Base-by-base conservation (phyloP, 495 filamentous ascomycete genomes). In the Neurospora sublineolata region DNA sequence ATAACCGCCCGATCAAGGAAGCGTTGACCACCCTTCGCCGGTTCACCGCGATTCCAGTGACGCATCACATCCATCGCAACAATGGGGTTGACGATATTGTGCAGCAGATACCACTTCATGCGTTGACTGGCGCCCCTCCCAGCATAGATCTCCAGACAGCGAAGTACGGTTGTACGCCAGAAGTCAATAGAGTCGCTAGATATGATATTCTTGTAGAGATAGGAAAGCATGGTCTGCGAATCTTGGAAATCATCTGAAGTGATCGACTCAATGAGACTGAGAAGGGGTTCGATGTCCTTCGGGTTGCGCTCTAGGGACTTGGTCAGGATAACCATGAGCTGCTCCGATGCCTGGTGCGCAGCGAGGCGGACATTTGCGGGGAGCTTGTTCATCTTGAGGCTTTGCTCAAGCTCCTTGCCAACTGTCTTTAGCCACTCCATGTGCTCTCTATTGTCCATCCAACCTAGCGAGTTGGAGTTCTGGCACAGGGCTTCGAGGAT, bases 41-140 rank as follows among this genome's bases (percentile, higher is more conserved):
- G 82, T 30, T 84, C 82, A 37, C 78, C 76, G 27, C 81, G 77
- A 68, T 84, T 83, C 84, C 87, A 88, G 70, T 87, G 85, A 20
- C 88, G 85, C 87, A 92, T 92, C 64, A 97, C 91, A 80, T 99
- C 96, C 93, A 96, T 97, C 3, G 95, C 94, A 67, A 99, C 88
- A 52, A 98, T 96, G 0, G 96, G 95, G 77, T 99, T 99, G 68
- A 98, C 92, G 33, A 99, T 84, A 75, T 97, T 87, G 73, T 91
- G 92, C 76, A 98, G 93, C 10, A 93, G 87, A 78, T 97, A 99
- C 37, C 93, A 94, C 79, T 98, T 98, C 44, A 90, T 92, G 83
- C 90, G 92, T 78, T 97, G 94, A 0, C 90, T 88, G 12, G 91
- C 90, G 64, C 83, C 87, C 69, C 89, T 90, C 33, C 89, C 87